Conservation (phyloP, 2,329 filamentous ascomycete species). For the Raffaelea albimanens region DNA sequence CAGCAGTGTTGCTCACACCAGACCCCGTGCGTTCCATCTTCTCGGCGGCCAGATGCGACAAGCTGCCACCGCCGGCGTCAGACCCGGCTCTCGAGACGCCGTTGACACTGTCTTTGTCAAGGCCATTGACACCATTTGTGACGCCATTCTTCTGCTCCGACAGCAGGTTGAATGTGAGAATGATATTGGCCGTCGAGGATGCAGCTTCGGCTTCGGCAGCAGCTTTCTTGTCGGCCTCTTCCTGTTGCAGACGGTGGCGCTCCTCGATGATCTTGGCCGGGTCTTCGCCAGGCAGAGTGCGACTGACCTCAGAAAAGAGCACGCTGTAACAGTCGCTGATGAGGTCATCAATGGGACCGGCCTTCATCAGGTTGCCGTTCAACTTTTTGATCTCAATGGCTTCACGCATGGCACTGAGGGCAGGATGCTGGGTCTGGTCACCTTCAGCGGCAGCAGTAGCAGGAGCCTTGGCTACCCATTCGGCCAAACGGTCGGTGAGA, state of each 20-base stretch:
- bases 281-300: constrained; percentile 43
- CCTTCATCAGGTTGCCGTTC: constrained; percentile 82
- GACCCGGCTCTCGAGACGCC: constrained; percentile 12
- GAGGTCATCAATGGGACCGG: constrained; percentile 80
- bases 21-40: constrained; percentile 28
- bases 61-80: constrained; percentile 11
- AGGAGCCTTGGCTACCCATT: constrained; percentile 42
- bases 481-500: constrained; percentile 41
- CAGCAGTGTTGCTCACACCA: constrained; percentile 15
- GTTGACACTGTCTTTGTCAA: constrained; percentile 3
- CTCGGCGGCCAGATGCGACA: constrained; percentile 13
- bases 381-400: constrained; percentile 55
- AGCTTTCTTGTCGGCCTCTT: constrained; percentile 19
- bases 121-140: not conserved
- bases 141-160: constrained; percentile 2
- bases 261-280: constrained; percentile 37
- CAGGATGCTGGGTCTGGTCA: constrained; percentile 25
- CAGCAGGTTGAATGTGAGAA: constrained; percentile 12
- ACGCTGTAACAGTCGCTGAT: constrained; percentile 81
- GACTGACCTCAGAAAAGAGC: constrained; percentile 60
- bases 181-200: constrained; percentile 14
- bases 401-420: constrained; percentile 47
- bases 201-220: not conserved
- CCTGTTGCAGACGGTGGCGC: constrained; percentile 22
- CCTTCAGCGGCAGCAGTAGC: not conserved